Evolutionary conservation across 176 grass and related monocot species (phyloP).

Genomic region (Oryza meyeriana): DNA sequence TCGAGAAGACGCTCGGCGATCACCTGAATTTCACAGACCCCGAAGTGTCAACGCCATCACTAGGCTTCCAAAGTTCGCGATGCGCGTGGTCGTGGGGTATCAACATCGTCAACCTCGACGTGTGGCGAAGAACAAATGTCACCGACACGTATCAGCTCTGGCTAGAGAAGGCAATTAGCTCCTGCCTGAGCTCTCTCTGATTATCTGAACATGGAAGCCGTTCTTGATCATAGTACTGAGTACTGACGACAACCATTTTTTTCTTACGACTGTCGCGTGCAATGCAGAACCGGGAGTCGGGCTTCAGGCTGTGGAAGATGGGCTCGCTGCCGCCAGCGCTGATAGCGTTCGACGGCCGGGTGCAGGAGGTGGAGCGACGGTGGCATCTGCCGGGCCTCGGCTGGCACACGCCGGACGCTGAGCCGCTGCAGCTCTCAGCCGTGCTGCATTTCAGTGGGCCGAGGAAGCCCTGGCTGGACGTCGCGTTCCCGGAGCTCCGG

Average conservation of each 20-base stretch:
- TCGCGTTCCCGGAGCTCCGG: conserved; percentile 54
- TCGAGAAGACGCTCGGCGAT: conserved; percentile 51
- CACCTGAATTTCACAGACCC: conserved; percentile 79
- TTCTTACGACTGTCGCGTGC: not conserved
- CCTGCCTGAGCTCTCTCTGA: not conserved
- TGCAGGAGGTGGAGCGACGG: conserved; percentile 47
- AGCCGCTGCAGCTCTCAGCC: conserved; percentile 44
- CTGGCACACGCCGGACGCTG: conserved; percentile 46
- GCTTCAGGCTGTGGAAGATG: conserved; percentile 62
- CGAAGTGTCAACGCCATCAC: conserved; percentile 24
- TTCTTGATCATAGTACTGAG: not conserved
- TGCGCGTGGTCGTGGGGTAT: conserved; percentile 83
- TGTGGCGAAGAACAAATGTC: conserved; percentile 68
- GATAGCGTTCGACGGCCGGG: conserved; percentile 63
- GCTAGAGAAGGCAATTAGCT: conserved; percentile 62
- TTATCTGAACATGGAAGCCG: not conserved
- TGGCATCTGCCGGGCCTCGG: conserved; percentile 80
- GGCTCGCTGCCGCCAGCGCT: conserved; percentile 72
- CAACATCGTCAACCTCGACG: conserved; percentile 67
- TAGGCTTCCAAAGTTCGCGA: conserved; percentile 21
- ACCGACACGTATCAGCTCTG: conserved; percentile 67
- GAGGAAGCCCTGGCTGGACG: conserved; percentile 89
- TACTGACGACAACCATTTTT: not conserved
- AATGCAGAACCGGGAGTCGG: conserved; percentile 74
- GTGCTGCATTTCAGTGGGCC: conserved; percentile 94